phyloP scores from a whole-genome alignment of 306 rosid genomes.

The Cercis canadensis region DNA sequence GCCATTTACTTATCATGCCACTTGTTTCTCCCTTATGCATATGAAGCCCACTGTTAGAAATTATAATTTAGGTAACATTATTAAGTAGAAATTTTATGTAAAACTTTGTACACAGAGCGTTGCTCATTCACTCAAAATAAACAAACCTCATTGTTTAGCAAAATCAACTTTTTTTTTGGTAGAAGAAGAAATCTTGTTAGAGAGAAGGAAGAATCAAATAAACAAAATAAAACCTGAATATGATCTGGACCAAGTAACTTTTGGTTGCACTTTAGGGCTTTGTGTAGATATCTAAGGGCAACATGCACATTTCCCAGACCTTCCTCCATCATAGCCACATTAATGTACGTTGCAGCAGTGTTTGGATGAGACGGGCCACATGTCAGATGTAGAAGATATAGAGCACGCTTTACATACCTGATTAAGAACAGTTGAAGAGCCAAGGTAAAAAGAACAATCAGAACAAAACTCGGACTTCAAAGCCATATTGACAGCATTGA shows the following conservation, averaged over 20 bases:
- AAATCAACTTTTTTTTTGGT: neutral
- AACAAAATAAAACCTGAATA: conserved; percentile 75
- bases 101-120: conserved; percentile 13
- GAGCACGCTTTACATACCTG: conserved; percentile 97
- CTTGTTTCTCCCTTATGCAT: neutral
- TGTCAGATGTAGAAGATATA: conserved; percentile 95
- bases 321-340: conserved; percentile 99
- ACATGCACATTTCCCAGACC: conserved; percentile 96
- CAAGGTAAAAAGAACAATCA: conserved; percentile 28
- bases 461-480: conserved; percentile 23
- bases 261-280: conserved; percentile 97
- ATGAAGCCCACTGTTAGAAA: neutral
- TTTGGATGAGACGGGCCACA: conserved; percentile 99
- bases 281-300: conserved; percentile 98
- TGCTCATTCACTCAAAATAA: neutral
- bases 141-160: conserved; percentile 19
- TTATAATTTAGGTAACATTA: too few species aligned
- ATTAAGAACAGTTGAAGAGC: conserved; percentile 37
- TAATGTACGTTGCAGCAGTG: conserved; percentile 98
- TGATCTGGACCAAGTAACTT: conserved; percentile 94
- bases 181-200: too few species aligned
- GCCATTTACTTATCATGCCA: neutral
- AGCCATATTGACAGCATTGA: neutral
- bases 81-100: neutral
- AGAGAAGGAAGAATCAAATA: conserved; percentile 22